Evolutionary conservation across 495 filamentous ascomycete genomes (phyloP), one percentile per base, ranked within the genome.

Genomic region (Hypoxylon fuscum): DNA sequence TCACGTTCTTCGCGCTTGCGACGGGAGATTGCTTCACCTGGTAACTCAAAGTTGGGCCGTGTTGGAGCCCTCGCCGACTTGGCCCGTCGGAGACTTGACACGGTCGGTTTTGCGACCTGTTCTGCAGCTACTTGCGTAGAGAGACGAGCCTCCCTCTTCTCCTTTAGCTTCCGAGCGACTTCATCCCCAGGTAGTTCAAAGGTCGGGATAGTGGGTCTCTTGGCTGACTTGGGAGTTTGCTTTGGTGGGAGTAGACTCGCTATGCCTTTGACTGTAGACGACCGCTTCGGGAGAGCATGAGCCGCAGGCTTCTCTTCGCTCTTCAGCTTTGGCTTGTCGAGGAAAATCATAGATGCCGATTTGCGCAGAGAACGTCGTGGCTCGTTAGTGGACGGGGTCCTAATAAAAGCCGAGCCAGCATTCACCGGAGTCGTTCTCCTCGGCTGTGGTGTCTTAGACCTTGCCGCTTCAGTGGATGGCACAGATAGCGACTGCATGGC

Each of bases 141-240:
- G 20, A 74, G 62, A 17, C 81, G 77, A 3, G 78, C 77, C 51
- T 81, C 80, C 6, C 79, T 78, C 66, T 80, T 74, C 60, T 83
- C 81, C 60, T 79, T 82, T 48, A 83, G 73, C 43, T 85, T 87
- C 2, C 83, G 84, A 48, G 89, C 84, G 7, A 91, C 76, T 4
- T 86, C 87, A 46, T 92, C 89, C 21, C 89, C 89, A 2, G 88
- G 87, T 3, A 93, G 80, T 66, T 87, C 82, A 68, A 91, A 92
- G 0, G 78, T 84, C 5, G 90, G 71, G n/a, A 79, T 76, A 1
- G 89, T 92, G 5, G 82, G 82, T 18, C 82, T 76, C 60, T 89
- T 91, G 21, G 71, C 77, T 9, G 87, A 88, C 76, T 83, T 83
- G 42, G 70, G 61, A 18, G 68, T 58, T n/a, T 73, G 68, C 46